Evolutionary conservation across 2,329 filamentous ascomycete species (phyloP).

Genomic region (Verticillium albo-atrum): DNA sequence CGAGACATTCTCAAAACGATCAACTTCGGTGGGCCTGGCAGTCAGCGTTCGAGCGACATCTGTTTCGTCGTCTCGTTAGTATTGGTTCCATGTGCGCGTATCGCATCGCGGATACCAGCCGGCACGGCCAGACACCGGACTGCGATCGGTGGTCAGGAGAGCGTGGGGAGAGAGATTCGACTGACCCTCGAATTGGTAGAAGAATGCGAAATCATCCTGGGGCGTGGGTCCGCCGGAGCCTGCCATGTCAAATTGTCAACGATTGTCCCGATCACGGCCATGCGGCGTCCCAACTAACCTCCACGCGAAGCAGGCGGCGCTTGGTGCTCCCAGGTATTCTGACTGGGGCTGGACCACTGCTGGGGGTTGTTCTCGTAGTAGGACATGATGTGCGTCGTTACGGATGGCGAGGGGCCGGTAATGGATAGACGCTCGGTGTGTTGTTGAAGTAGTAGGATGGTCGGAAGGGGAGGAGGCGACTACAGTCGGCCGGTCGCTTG

Average conservation of each 20-base stretch:
- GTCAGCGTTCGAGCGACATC: conserved; percentile 14
- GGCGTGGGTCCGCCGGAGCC: conserved; percentile 71
- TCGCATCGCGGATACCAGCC: not conserved
- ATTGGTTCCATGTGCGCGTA: not conserved
- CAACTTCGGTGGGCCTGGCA: conserved; percentile 66
- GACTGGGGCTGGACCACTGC: conserved; percentile 27
- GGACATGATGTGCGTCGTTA: conserved; percentile 27
- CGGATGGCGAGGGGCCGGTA: not conserved
- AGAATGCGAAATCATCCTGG: conserved; percentile 77
- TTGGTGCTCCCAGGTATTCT: conserved; percentile 43
- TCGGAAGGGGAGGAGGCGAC: not conserved
- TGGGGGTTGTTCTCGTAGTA: conserved; percentile 39
- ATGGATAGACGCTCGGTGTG: not conserved
- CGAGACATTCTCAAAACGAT: conserved; percentile 89
- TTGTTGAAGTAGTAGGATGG: not conserved
- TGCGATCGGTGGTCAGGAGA: not conserved
- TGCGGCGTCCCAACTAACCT: conserved; percentile 14
- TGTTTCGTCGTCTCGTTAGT: conserved; percentile 7
- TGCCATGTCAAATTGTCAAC: conserved; percentile 26
- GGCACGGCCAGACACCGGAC: not conserved
- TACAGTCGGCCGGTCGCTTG: not conserved
- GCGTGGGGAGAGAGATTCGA: conserved; percentile 20
- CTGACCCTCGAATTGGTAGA: conserved; percentile 86
- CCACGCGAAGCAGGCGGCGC: conserved; percentile 33
- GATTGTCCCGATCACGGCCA: not conserved